These are phyloP conservation scores for Penicillium sp. DNA, from an alignment of 2,329 filamentous ascomycete genomes.

Conservation along the genomic window DNA sequence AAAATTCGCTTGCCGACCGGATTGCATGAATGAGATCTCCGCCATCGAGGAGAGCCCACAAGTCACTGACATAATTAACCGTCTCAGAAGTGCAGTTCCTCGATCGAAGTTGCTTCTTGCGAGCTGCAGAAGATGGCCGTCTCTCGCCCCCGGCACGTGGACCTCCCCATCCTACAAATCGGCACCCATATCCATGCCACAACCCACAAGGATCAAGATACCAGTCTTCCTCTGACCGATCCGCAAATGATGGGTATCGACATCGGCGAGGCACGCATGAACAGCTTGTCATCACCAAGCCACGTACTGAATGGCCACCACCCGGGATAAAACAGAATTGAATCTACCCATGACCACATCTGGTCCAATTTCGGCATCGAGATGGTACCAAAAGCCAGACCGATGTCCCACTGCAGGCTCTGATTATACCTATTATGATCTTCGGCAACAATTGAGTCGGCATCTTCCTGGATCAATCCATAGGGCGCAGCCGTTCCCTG, in stretches of 20 bases:
- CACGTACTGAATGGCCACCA: background rate
- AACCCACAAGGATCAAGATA: background rate
- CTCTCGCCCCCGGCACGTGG: background rate
- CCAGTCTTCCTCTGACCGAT: background rate
- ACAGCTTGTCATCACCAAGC: background rate
- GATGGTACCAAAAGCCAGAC: background rate
- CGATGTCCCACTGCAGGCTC: background rate
- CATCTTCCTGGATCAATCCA: background rate
- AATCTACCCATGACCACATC: background rate
- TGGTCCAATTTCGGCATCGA: background rate
- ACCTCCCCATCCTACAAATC: background rate
- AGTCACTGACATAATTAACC: background rate
- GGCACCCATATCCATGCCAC: background rate
- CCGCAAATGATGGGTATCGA: background rate
- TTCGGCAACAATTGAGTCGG: background rate
- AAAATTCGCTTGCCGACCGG: background rate
- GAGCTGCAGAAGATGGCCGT: background rate
- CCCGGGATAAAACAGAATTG: too few relatives aligned
- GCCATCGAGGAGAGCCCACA: background rate
- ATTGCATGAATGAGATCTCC: background rate
- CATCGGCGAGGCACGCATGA: background rate
- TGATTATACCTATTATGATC: background rate
- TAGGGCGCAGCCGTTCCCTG: background rate
- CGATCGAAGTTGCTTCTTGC: background rate
- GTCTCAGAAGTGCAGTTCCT: background rate